A percentile compares a stretch with the other conserved stretches of the same genome.
Evolutionary conservation across 2,329 filamentous ascomycete genomes (phyloP).

Genomic region (Monosporascus sp.): DNA sequence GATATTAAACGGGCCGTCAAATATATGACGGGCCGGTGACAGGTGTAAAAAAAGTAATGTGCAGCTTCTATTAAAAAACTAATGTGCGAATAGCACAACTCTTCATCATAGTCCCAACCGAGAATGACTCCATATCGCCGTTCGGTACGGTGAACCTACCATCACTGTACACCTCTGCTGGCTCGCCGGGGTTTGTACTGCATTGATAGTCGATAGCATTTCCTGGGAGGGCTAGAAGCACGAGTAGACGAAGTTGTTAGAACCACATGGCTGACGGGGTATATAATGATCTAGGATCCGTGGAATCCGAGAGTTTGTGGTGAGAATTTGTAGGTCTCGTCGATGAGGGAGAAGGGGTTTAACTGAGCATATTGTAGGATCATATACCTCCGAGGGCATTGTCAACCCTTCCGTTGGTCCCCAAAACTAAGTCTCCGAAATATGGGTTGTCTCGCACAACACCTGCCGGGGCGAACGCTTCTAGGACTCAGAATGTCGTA

Average conservation of each 20-base stretch:
- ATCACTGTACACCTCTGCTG: neutral
- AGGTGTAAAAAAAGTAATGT: no score
- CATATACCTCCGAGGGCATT: neutral
- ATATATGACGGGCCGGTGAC: no score
- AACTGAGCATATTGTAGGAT: neutral
- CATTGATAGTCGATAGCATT: neutral
- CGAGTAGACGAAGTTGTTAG: neutral
- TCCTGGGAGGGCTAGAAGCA: neutral
- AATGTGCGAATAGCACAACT: no score
- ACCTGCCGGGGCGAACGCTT: neutral
- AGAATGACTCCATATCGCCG: neutral
- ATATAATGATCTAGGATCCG: neutral
- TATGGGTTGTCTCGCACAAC: neutral
- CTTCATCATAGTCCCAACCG: constrained; percentile 1
- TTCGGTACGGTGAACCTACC: constrained; percentile 1
- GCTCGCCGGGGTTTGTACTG: neutral
- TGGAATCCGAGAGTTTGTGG: neutral
- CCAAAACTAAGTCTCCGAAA: neutral
- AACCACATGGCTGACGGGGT: neutral
- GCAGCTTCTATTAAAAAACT: no score
- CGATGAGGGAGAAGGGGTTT: neutral
- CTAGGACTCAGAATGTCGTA: neutral
- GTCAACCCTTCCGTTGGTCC: neutral
- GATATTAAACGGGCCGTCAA: no score
- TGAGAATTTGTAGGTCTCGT: neutral